Percentiles rank a stretch among this genome's conserved stretches.
These are phyloP conservation scores for Cladophialophora exuberans DNA, from an alignment of 2,329 filamentous ascomycete genomes.

Conservation along the genomic window DNA sequence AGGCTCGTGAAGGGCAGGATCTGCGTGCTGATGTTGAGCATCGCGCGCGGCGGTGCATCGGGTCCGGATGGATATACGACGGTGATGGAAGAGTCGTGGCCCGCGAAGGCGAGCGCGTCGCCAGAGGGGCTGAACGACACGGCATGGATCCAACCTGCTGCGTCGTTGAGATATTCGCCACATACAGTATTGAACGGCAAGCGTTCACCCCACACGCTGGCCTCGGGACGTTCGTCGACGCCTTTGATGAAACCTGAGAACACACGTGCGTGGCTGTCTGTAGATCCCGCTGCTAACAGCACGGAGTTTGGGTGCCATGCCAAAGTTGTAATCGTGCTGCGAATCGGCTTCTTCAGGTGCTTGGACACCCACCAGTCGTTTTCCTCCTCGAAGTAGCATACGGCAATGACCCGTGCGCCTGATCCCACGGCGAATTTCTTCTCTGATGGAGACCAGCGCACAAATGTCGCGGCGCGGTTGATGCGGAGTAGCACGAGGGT, in stretches of 20 bases:
- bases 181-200: conserved; percentile 98
- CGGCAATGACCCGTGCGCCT: conserved; percentile 89
- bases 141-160: conserved; percentile 93
- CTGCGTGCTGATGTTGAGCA: conserved; percentile 87
- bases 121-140: conserved; percentile 92
- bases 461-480: conserved; percentile 93
- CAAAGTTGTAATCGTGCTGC: conserved; percentile 92
- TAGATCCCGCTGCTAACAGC: conserved; percentile 90
- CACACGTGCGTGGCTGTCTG: conserved; percentile 92
- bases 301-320: conserved; percentile 98
- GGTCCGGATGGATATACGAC: conserved; percentile 92
- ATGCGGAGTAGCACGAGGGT: conserved; percentile 96
- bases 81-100: conserved; percentile 95
- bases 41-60: conserved; percentile 86
- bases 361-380: conserved; percentile 99
- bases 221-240: conserved; percentile 81
- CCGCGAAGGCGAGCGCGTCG: conserved; percentile 88
- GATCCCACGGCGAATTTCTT: conserved; percentile 97
- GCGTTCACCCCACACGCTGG: conserved; percentile 90
- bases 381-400: conserved; percentile 99
- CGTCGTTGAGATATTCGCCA: conserved; percentile 93
- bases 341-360: conserved; percentile 98
- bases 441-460: conserved; percentile 95
- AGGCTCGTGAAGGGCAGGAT: conserved; percentile 89
- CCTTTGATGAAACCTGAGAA: conserved; percentile 97